Base-by-base conservation (phyloP, 495 filamentous ascomycete species). In the Penicillium coprophilum region DNA sequence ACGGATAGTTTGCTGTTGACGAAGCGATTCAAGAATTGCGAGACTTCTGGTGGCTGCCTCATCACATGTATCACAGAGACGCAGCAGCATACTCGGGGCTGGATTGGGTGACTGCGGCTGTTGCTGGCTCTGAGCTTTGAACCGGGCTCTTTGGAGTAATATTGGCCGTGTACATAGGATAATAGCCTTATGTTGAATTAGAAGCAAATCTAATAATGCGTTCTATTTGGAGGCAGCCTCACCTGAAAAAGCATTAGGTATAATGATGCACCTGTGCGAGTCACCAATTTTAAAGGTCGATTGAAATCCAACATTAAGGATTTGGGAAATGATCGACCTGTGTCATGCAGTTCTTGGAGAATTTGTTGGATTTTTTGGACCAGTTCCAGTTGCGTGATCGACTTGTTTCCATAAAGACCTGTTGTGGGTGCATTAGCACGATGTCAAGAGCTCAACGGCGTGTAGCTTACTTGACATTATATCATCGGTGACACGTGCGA, bases 221-320 rank as follows among this genome's bases (percentile, higher is more conserved):
- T 2, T 39, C 34, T 51, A 9, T 1, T 31, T 28, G 13, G n/a
- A 9, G 28, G 17, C 6, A 7, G 31, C 2, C 58, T 30, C 27
- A 65, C 63, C 46, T 66, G 60, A 13, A 63, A 63, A 0, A 66
- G 47, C 60, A 63, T 66, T 12, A 63, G 17, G 19, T 61, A 63
- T 6, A 66, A 39, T 8, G 63, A 63, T 12, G 63, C 57, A 17
- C 63, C 60, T 9, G 63, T 61, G 28, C 63, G 60, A 24, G 60
- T 66, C 1, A 63, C 60, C 36, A 3, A 49, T 17, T 58, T 43
- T 0, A 66, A 19, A 47, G 55, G 63, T 20, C 53, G 57, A 52
- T 31, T 59, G 27, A 66, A 66, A 27, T 66, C 57, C 11, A 66
- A 21, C 4, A 51, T 38, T 3, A 66, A 48, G 3, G 60, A 38